phyloP scores from a whole-genome alignment of 208 protist genomes.

The Leishmania aethiopica region DNA sequence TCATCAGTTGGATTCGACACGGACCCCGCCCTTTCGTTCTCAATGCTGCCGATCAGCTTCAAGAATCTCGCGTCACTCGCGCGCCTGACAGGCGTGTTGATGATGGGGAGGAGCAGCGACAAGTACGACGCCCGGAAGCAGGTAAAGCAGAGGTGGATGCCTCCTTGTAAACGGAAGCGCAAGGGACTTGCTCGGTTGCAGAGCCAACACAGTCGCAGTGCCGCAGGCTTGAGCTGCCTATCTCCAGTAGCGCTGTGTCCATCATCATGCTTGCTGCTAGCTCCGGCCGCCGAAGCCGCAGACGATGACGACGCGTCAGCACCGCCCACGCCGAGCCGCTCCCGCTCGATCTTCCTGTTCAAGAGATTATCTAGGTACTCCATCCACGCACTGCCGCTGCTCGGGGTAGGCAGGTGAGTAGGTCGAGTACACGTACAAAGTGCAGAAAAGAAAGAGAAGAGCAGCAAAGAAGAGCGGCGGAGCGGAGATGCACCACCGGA shows the following conservation, averaged over 20 bases:
- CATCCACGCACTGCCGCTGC: constrained; percentile 17
- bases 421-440: neutral
- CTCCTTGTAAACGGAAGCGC: constrained; percentile 45
- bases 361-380: constrained; percentile 35
- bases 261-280: neutral
- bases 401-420: neutral
- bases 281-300: neutral
- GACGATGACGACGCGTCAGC: neutral
- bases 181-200: constrained; percentile 39
- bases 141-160: constrained; percentile 61
- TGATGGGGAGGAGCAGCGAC: constrained; percentile 49
- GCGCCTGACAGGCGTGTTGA: constrained; percentile 53
- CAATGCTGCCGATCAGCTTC: constrained; percentile 45
- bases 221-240: neutral
- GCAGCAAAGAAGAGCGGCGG: neutral
- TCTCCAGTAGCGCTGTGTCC: neutral
- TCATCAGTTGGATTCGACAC: constrained; percentile 16
- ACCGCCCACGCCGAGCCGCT: constrained; percentile 28
- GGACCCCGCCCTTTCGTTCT: constrained; percentile 23
- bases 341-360: constrained; percentile 40
- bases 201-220: constrained; percentile 55
- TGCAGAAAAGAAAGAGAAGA: neutral
- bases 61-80: constrained; percentile 45
- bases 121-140: constrained; percentile 71
- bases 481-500: neutral